A percentile compares a stretch with the other conserved stretches of the same genome.
These are phyloP conservation scores for Cyclaneusma minus DNA, from an alignment of 2,329 filamentous ascomycete genomes.

Conservation along the genomic window DNA sequence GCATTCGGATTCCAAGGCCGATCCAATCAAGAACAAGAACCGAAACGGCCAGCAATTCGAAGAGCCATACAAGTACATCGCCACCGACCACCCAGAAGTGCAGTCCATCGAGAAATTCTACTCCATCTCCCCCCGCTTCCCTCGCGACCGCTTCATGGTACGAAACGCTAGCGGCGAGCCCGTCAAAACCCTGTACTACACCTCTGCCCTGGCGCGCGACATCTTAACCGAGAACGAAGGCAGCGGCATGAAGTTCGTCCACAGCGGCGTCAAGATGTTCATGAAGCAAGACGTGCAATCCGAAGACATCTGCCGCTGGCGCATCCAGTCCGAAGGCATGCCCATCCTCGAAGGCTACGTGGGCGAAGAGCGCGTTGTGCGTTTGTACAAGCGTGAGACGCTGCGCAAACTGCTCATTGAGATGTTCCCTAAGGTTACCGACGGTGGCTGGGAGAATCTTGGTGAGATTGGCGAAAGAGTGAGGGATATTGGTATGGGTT, in stretches of 20 bases:
- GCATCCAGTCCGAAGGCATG: slow-evolving; percentile 89
- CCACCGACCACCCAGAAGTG: slow-evolving; percentile 60
- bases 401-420: slow-evolving; percentile 73
- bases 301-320: slow-evolving; percentile 78
- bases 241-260: slow-evolving; percentile 84
- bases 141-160: slow-evolving; percentile 85
- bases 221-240: slow-evolving; percentile 82
- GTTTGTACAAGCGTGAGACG: slow-evolving; percentile 62
- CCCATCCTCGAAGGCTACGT: slow-evolving; percentile 85
- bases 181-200: slow-evolving; percentile 94
- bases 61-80: slow-evolving; percentile 88
- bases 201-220: slow-evolving; percentile 66
- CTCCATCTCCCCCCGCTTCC: slow-evolving; percentile 69
- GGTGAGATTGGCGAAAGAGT: slow-evolving; percentile 81
- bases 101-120: slow-evolving; percentile 72
- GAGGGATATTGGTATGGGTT: slow-evolving; percentile 70
- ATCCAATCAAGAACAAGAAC: slow-evolving; percentile 19
- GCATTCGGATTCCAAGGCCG: slow-evolving; percentile 5
- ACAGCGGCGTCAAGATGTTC: slow-evolving; percentile 97
- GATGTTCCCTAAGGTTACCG: slow-evolving; percentile 86
- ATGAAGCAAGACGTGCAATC: slow-evolving; percentile 92
- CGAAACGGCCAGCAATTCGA: slow-evolving; percentile 41
- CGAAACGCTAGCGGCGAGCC: slow-evolving; percentile 81
- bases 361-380: slow-evolving; percentile 59
- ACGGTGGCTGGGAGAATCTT: slow-evolving; percentile 57